Evolutionary conservation across 345 rosid genomes (phyloP).

Genomic region (Salix koriyanagi): DNA sequence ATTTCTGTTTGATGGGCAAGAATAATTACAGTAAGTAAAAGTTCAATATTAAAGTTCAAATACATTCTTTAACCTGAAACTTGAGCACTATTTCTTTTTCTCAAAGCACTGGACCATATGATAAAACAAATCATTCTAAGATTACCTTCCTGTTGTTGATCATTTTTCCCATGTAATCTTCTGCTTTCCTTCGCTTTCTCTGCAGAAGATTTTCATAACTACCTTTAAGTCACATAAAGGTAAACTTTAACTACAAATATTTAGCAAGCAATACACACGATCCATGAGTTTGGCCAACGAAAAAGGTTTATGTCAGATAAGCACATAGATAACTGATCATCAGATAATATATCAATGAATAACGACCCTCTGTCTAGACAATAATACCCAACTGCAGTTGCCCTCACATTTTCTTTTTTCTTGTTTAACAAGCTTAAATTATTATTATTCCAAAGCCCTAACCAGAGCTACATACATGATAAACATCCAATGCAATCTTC

Average conservation of each 20-base stretch:
- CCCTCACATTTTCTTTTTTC: not conserved
- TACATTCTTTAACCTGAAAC: not conserved
- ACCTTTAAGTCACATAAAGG: not conserved
- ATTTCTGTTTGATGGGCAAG: not conserved
- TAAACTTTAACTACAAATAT: not conserved
- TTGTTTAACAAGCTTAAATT: not conserved
- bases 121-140: not conserved
- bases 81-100: not conserved
- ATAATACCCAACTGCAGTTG: not conserved
- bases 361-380: not conserved
- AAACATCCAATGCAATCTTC: not conserved
- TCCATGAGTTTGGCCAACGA: not conserved
- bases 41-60: not conserved
- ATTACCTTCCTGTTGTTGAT: slow-evolving; percentile 62
- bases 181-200: slow-evolving; percentile 89
- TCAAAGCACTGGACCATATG: not conserved
- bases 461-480: not conserved
- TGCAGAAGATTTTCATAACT: slow-evolving; percentile 30
- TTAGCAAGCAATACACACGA: not conserved
- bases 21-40: not conserved
- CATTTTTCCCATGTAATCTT: slow-evolving; percentile 64
- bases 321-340: not conserved
- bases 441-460: not conserved
- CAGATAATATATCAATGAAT: not conserved
- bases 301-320: not conserved